Conservation (phyloP, 2,329 filamentous ascomycete genomes). For the Fusarium duplospermum region DNA sequence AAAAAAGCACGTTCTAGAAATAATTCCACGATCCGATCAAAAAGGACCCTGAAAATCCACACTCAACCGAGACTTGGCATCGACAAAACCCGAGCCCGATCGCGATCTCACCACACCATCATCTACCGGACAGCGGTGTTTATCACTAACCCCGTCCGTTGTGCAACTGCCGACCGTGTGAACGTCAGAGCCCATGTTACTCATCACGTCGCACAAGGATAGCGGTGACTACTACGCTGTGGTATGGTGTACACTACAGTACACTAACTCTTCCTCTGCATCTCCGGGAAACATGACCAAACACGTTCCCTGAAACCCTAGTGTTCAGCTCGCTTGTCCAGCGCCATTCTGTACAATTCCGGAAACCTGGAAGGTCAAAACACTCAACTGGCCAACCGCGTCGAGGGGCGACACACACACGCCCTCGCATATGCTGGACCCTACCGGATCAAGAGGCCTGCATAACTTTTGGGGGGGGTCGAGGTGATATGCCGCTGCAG, state of each 20-base stretch:
- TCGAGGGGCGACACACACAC: neutral
- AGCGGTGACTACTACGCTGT: neutral
- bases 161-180: neutral
- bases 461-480: neutral
- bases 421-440: neutral
- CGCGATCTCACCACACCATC: neutral
- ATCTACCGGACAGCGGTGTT: neutral
- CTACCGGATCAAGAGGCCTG: neutral
- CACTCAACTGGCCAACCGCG: neutral
- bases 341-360: neutral
- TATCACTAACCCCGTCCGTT: neutral
- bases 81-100: neutral
- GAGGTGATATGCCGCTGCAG: neutral
- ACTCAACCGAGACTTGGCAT: neutral
- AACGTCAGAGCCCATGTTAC: neutral
- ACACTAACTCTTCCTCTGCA: neutral
- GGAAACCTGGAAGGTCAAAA: neutral
- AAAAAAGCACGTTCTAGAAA: neutral
- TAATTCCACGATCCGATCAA: neutral
- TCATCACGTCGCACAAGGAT: neutral
- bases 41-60: constrained; percentile 3
- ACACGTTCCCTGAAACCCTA: neutral
- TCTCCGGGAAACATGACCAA: neutral
- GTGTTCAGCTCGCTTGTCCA: neutral
- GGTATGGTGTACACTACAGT: neutral